phyloP scores from a whole-genome alignment of 2,329 filamentous ascomycete genomes.

The Diaporthe australafricana region DNA sequence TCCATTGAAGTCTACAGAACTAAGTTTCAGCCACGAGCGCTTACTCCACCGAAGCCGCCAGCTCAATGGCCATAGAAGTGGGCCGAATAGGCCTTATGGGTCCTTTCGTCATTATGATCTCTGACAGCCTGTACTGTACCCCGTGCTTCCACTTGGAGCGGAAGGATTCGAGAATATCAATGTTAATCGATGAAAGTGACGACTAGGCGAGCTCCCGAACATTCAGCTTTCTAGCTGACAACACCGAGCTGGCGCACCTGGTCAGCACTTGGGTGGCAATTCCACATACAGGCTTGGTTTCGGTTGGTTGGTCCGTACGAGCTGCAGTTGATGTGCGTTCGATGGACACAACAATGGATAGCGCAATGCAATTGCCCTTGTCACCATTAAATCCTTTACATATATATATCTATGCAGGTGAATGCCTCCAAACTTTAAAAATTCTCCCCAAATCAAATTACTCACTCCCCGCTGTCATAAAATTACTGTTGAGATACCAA shows the following conservation, averaged over 20 bases:
- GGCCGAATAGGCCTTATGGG: no score
- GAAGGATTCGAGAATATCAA: neutral
- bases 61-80: no score
- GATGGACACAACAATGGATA: neutral
- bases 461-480: neutral
- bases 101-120: no score
- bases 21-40: no score
- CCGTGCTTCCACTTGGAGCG: no score
- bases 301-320: neutral
- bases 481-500: neutral
- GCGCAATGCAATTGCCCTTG: neutral
- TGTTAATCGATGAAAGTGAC: fast-evolving
- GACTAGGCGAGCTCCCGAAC: neutral
- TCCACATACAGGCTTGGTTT: neutral
- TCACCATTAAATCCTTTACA: neutral
- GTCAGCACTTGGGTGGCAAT: neutral
- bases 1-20: no score
- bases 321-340: neutral
- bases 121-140: no score
- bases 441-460: neutral
- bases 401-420: no score
- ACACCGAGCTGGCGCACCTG: neutral
- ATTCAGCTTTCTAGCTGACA: neutral
- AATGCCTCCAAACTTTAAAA: no score
- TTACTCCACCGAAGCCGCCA: no score